phyloP scores from a whole-genome alignment of 805 yeast genomes.

The Candida michaelii region DNA sequence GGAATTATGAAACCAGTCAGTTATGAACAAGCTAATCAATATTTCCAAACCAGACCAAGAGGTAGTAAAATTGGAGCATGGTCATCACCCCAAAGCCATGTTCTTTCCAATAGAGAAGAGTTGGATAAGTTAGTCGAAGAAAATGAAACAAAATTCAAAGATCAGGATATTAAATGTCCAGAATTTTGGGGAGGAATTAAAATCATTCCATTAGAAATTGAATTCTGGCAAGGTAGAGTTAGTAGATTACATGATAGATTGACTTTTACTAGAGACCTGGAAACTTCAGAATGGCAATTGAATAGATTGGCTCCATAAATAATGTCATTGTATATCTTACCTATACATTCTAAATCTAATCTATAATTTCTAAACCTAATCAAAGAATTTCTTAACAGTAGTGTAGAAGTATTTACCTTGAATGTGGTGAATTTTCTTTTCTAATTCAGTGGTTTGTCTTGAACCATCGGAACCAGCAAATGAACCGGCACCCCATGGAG shows the following conservation, averaged over 20 bases:
- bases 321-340: neutral
- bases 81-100: constrained; percentile 86
- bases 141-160: constrained; percentile 56
- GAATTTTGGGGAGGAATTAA: constrained; percentile 95
- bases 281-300: constrained; percentile 56
- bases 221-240: constrained; percentile 96
- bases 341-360: neutral
- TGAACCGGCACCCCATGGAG: constrained; percentile 87
- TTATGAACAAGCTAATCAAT: constrained; percentile 70
- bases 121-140: constrained; percentile 53
- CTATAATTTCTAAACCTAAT: constrained; percentile 2
- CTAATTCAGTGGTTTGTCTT: constrained; percentile 62
- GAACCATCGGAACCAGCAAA: constrained; percentile 78
- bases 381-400: constrained; percentile 25
- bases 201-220: constrained; percentile 84
- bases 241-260: constrained; percentile 90
- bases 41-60: constrained; percentile 85
- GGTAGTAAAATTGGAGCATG: constrained; percentile 96
- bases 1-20: constrained; percentile 76
- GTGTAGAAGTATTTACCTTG: constrained; percentile 66
- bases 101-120: constrained; percentile 56
- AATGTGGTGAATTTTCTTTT: constrained; percentile 57
- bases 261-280: constrained; percentile 57
- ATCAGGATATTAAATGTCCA: constrained; percentile 80
- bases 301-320: constrained; percentile 69